Evolutionary conservation across 805 yeast genomes (phyloP), one percentile per base, ranked within the genome.

Genomic region (Vanderwaltozyma tropicalis): DNA sequence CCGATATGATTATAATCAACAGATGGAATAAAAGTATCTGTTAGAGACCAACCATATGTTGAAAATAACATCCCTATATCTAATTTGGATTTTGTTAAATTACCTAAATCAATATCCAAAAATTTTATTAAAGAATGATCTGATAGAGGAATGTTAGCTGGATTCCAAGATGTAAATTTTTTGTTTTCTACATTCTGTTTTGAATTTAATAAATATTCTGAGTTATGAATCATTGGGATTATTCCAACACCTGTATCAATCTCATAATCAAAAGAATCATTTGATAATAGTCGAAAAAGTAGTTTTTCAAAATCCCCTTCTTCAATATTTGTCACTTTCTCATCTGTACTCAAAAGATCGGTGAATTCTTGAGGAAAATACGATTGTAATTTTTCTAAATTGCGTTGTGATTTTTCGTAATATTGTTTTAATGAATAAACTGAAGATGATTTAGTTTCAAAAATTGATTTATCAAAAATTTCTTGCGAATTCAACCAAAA

Each of bases 1-100:
- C 87, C 88, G 34, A 64, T 45, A 44, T 74, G 76, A 32, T 68
- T 72, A 43, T 68, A 78, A 48, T 74, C 76, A 21, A 69, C 59
- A 10, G 63, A 50, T 31, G 75, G 74, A 2, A 79, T 53, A 53
- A 71, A 73, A 42, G 74, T 80, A 44, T 80, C 87, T 45, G 74
- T 82, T 38, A 68, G 55, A 16, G 58, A 54, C 85, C 85, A 80
- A 31, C 72, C 66, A 36, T 69, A 69, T 2, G 72, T 58, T 35
- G 79, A 67, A 43, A 69, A 72, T 2, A 74, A 59, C 74, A 71
- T 71, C 1, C 73, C 75, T 10, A 77, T 61, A 32, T 67, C 66
- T 27, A 76, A 36, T n/a, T 58, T 54, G 0, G 84, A 67, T 16
- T 51, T 57, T 3, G 68, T 48, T 13, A 74, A 41, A 4, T 67